Base-by-base conservation (phyloP, 1,139 yeast genomes). In the Kluyveromyces marxianus region DNA sequence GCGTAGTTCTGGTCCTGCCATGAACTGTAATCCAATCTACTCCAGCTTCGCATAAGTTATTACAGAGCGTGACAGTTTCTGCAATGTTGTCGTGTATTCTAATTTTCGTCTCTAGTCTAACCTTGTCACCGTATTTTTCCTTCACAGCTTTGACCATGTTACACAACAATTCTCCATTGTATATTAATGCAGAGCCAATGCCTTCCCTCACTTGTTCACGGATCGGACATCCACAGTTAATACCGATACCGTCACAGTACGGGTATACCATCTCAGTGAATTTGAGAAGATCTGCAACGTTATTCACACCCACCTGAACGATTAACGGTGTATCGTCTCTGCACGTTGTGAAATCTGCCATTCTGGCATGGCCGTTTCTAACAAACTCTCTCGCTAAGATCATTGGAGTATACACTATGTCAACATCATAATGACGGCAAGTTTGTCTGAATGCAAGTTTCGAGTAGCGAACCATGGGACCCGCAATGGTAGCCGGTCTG, bases 181-280 rank as follows among this genome's bases (percentile, higher is more conserved):
- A 71, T 89, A 92, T 90, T 46, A 92, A 71, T 0, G 97, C 97
- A 1, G 97, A 97, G 3, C 98, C 98, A 27, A 92, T 89, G 21
- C 98, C 98, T 63, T 89, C 97, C 41, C 96, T 75, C 4, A 87
- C 87, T 63, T 92, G 98, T 54, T 92, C 97, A 53, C 83, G 85
- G 44, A 92, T 89, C 1, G 98, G 98, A 67, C 98, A 92, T 0
- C 98, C 98, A 67, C 98, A 92, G 69, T 92, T 94, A 47, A 92
- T 72, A 0, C 98, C 97, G 31, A 92, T 81, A 1, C 95, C 98
- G 66, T 92, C 97, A 39, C 88, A 92, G 59, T 78, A 87, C 0
- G 96, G 96, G 51, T 77, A 77, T n/a, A 90, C 80, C 89, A 92
- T 81, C 46, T 83, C 88, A 2, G 87, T 89, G 59, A 94, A 90